Percentiles rank a stretch among this genome's conserved stretches.
phyloP scores from a whole-genome alignment of 768 basidiomycete species.

The Epithele typhae region DNA sequence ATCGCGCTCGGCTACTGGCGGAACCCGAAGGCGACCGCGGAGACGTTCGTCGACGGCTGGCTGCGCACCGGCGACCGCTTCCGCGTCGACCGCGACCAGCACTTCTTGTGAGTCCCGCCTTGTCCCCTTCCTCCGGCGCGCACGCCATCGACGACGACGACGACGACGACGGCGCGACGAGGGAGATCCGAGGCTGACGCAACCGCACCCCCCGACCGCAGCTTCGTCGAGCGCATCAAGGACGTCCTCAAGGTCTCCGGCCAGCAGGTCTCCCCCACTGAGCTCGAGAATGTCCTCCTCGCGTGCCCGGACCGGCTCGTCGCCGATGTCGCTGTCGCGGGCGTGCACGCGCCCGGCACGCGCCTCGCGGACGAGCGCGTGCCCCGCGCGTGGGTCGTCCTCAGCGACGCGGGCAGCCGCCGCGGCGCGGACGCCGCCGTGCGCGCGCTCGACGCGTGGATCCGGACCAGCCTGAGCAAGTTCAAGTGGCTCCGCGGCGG shows the following conservation, averaged over 20 bases:
- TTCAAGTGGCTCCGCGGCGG: conserved; percentile 79
- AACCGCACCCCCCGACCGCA: conserved; percentile 28
- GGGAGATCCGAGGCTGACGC: conserved; percentile 1
- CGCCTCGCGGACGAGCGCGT: conserved; percentile 69
- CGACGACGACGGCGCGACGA: too few species aligned
- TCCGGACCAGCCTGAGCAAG: conserved; percentile 57
- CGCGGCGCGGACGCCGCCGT: conserved; percentile 39
- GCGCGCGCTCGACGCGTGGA: conserved; percentile 55
- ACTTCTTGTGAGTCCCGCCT: conserved; percentile 63
- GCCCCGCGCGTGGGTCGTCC: conserved; percentile 75
- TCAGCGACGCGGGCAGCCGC: conserved; percentile 51
- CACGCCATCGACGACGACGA: too few species aligned
- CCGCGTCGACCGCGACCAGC: conserved; percentile 51
- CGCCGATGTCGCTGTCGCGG: conserved; percentile 65
- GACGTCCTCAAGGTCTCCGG: conserved; percentile 82
- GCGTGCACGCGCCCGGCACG: conserved; percentile 60
- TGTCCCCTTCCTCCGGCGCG: neutral
- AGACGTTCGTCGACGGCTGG: conserved; percentile 70
- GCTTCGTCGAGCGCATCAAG: conserved; percentile 78
- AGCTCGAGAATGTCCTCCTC: conserved; percentile 67
- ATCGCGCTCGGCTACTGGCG: conserved; percentile 70
- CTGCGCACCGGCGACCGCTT: conserved; percentile 72
- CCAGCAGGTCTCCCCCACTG: conserved; percentile 73
- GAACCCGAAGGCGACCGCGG: conserved; percentile 59
- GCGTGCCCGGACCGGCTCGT: conserved; percentile 59